phyloP scores from a whole-genome alignment of 192 early-diverging fungal species.

The Coemansia sp. region DNA sequence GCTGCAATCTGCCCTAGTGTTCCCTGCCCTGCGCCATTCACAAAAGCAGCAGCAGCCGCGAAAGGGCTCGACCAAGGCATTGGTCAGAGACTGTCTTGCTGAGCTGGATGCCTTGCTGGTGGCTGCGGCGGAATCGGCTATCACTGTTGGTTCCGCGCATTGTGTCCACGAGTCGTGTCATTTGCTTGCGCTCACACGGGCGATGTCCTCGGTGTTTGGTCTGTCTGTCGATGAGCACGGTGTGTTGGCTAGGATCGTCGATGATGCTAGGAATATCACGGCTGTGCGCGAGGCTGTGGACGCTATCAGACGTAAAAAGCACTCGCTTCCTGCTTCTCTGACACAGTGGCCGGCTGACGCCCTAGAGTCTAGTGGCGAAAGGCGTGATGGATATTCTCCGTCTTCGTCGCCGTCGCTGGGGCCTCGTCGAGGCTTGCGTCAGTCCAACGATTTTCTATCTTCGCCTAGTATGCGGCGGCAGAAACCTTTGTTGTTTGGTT shows the following conservation, averaged over 20 bases:
- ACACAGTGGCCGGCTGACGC: constrained; percentile 32
- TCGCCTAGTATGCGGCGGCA: neutral
- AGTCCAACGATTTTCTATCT: no score
- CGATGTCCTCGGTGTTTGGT: constrained; percentile 28
- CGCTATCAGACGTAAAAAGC: constrained; percentile 16
- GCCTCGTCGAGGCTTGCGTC: neutral
- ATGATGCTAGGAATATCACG: constrained; percentile 39
- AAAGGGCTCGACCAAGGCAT: constrained; percentile 28
- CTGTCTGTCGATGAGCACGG: neutral
- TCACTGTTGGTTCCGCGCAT: constrained; percentile 39
- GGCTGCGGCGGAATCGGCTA: constrained; percentile 14
- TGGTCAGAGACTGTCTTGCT: constrained; percentile 18
- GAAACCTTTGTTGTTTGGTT: neutral
- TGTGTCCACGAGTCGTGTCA: constrained; percentile 37
- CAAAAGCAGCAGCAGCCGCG: constrained; percentile 33
- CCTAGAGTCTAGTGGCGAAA: neutral
- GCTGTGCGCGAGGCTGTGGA: constrained; percentile 45
- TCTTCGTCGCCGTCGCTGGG: neutral
- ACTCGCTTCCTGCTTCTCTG: constrained; percentile 21
- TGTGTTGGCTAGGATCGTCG: constrained; percentile 23
- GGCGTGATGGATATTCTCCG: neutral
- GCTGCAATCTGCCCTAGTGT: constrained; percentile 30
- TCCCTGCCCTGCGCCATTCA: constrained; percentile 24
- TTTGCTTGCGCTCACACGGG: constrained; percentile 30
- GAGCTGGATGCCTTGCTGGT: constrained; percentile 28